phyloP scores from a whole-genome alignment of 1,139 yeast genomes.

The Trichomonascaceae sp. region DNA sequence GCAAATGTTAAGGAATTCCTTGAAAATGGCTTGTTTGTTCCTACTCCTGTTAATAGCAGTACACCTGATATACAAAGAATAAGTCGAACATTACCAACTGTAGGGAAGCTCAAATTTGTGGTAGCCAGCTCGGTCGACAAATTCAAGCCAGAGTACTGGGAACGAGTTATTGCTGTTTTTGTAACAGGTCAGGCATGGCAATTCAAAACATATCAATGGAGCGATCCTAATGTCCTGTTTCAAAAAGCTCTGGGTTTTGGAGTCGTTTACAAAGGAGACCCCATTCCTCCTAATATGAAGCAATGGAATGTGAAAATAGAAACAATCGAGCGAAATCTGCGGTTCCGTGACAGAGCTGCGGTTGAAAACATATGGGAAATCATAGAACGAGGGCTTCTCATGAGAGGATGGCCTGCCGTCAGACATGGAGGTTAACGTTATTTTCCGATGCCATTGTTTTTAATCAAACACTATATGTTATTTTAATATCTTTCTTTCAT shows the following conservation, averaged over 20 bases:
- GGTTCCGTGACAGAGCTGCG: conserved; percentile 86
- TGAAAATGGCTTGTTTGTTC: conserved; percentile 66
- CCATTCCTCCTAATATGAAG: conserved; percentile 64
- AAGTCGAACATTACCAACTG: conserved; percentile 49
- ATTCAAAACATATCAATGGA: conserved; percentile 78
- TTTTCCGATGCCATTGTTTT: neutral
- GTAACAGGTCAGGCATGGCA: conserved; percentile 99
- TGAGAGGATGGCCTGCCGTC: conserved; percentile 15
- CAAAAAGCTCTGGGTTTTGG: conserved; percentile 81
- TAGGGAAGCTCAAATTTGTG: conserved; percentile 57
- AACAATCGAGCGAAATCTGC: conserved; percentile 69
- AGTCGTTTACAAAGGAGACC: conserved; percentile 70
- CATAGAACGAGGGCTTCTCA: conserved; percentile 28
- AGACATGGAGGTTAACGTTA: conserved; percentile 2
- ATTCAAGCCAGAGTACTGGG: conserved; percentile 96
- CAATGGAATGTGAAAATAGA: conserved; percentile 87
- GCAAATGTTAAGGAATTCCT: conserved; percentile 76
- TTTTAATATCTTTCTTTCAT: conserved; percentile 85
- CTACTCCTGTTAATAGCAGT: conserved; percentile 42
- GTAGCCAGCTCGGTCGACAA: conserved; percentile 85
- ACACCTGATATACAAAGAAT: conserved; percentile 45
- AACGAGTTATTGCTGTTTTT: conserved; percentile 85
- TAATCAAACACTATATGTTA: neutral
- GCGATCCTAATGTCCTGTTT: conserved; percentile 72
- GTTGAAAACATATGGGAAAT: conserved; percentile 76